Evolutionary conservation across 2,329 filamentous ascomycete species (phyloP), one percentile per base, ranked within the genome.

Genomic region (Diaporthe caulivora): DNA sequence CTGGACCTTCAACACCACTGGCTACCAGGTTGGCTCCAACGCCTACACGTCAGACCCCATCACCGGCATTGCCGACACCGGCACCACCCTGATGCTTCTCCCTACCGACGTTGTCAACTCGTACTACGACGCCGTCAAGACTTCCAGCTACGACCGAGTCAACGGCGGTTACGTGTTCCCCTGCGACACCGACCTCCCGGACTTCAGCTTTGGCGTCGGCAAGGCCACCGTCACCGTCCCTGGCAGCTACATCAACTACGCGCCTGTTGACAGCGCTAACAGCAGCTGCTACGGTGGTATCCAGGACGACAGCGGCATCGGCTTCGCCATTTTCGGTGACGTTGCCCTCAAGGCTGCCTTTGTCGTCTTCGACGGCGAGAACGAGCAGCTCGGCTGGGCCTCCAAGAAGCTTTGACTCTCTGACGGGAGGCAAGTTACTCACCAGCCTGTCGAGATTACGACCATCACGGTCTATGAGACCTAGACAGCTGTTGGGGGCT

Each of bases 61-160:
- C 77, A 77, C 74, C n/a, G 77, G 87, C n/a, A 90, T 91, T 72
- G 86, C 87, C 44, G 89, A 91, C 80, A 91, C 89, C 3, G 89
- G 89, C 53, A 90, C 89, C 10, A 88, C 89, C 5, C 83, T 91
- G 51, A 84, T 90, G 77, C 82, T 90, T 72, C 82, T 89, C 64
- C 83, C 86, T 74, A 80, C 83, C 51, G 77, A 83, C 34, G 82
- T 90, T 58, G 86, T 87, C 31, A 77, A 81, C 42, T 84, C 83
- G 3, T 91, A 91, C 81, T 91, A 90, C 79, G 76, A 74, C 18
- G 77, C 86, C 76, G 85, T 91, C 9, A 55, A 80, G 1, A 84
- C 85, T 9, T 84, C 89, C 0, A 75, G 82, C 69, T 80, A 82
- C 72, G 80, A 81, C 71, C 53, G 34, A 10, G 18, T 55, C 21